Percentiles rank a stretch among this genome's conserved stretches.
phyloP scores from a whole-genome alignment of 495 filamentous ascomycete genomes.

The Penicillium arizonense region DNA sequence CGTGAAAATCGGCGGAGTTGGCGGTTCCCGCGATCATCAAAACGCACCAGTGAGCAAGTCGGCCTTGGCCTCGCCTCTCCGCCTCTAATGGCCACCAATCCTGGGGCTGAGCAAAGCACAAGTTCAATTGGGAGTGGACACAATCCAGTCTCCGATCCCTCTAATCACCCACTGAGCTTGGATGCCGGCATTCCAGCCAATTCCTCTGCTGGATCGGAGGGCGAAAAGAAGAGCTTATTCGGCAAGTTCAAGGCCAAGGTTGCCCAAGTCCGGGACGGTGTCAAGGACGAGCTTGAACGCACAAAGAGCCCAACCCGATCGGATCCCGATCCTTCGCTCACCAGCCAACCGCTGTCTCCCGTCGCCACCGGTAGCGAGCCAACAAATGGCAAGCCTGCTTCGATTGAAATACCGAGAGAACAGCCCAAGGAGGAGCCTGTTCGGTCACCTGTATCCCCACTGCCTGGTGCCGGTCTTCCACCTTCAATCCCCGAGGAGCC shows the following conservation, averaged over 20 bases:
- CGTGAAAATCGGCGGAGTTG: constrained; percentile 62
- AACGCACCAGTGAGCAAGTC: constrained; percentile 55
- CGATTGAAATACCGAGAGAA: constrained; percentile 27
- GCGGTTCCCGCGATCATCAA: constrained; percentile 62
- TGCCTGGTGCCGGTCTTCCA: constrained; percentile 33
- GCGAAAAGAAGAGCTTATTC: constrained; percentile 67
- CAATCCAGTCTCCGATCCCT: constrained; percentile 36
- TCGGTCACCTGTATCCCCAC: constrained; percentile 34
- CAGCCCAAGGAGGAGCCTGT: constrained; percentile 18
- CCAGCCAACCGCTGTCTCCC: constrained; percentile 30
- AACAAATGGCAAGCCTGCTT: constrained; percentile 19
- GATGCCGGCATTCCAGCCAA: constrained; percentile 36
- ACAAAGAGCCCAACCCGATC: constrained; percentile 52
- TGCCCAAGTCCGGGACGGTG: constrained; percentile 69
- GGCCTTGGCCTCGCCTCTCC: constrained; percentile 46
- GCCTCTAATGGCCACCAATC: constrained; percentile 56
- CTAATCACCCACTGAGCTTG: constrained; percentile 37
- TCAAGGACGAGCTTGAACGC: constrained; percentile 59
- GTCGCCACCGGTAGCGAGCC: constrained; percentile 5
- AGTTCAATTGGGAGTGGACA: constrained; percentile 63
- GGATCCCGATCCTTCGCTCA: constrained; percentile 27
- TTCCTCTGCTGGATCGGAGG: constrained; percentile 42
- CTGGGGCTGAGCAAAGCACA: constrained; percentile 65
- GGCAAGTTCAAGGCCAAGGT: constrained; percentile 85
- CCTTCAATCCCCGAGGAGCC: constrained; percentile 44